Conservation (phyloP, 306 rosid species). For the Notholithocarpus densiflorus region DNA sequence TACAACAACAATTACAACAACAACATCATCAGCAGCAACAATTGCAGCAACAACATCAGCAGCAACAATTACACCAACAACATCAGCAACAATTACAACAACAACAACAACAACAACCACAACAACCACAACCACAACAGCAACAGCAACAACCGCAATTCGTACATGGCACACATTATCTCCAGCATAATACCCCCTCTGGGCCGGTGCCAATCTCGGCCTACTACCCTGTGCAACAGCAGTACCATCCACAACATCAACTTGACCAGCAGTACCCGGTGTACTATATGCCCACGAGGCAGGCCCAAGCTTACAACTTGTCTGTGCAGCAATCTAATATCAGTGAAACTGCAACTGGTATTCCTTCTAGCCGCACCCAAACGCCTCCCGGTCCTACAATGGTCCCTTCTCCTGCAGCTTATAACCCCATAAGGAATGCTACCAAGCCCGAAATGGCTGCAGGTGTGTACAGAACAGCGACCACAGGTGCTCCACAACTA, state of each 20-base stretch:
- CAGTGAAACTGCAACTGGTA: slow-evolving; percentile 46
- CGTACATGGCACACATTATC: slow-evolving; percentile 72
- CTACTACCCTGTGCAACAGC: slow-evolving; percentile 74
- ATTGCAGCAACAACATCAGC: slow-evolving; percentile 21
- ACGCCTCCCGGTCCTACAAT: slow-evolving; percentile 52
- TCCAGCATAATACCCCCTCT: slow-evolving; percentile 59
- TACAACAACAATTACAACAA: slow-evolving; percentile 47
- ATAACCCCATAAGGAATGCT: slow-evolving; percentile 60
- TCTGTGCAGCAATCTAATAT: slow-evolving; percentile 63
- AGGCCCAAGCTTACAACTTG: slow-evolving; percentile 65
- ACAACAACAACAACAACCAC: slow-evolving; percentile 39
- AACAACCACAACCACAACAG: slow-evolving; percentile 40
- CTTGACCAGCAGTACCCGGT: slow-evolving; percentile 71
- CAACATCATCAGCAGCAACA: slow-evolving; percentile 37
- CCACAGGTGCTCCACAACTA: slow-evolving; percentile 53
- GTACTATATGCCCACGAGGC: slow-evolving; percentile 78
- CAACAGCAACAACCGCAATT: slow-evolving; percentile 31
- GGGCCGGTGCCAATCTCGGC: slow-evolving; percentile 53
- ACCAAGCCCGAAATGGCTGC: slow-evolving; percentile 68
- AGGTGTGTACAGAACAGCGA: slow-evolving; percentile 60
- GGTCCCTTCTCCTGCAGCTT: slow-evolving; percentile 44
- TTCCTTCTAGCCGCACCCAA: slow-evolving; percentile 58
- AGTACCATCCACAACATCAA: slow-evolving; percentile 50
- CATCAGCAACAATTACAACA: slow-evolving; percentile 3
- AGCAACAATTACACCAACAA: slow-evolving; percentile 35